A percentile compares a stretch with the other conserved stretches of the same genome.
Evolutionary conservation across 768 basidiomycete species (phyloP).

Genomic region (Auricularia cornea): DNA sequence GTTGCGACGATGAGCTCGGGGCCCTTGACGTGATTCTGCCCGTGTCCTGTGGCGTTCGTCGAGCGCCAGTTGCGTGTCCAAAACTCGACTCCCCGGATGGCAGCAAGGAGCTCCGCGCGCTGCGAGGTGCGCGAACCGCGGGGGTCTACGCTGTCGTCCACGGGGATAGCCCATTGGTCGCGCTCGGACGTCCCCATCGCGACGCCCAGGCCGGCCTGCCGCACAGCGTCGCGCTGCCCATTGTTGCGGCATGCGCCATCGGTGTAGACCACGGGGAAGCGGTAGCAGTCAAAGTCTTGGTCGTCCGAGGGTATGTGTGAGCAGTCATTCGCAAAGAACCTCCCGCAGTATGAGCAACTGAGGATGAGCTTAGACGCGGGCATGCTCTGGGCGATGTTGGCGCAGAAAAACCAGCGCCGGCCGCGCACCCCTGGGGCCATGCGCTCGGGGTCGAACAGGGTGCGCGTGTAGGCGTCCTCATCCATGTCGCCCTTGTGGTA

Average conservation of each 20-base stretch:
- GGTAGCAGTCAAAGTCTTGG: constrained; percentile 13
- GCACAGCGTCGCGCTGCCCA: constrained; percentile 15
- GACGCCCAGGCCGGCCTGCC: constrained; percentile 22
- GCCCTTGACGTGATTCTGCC: neutral
- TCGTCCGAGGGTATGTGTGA: neutral
- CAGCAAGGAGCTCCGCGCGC: neutral
- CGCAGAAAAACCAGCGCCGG: neutral
- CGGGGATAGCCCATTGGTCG: neutral
- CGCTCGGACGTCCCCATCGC: constrained; percentile 4
- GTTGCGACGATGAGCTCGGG: constrained; percentile 16
- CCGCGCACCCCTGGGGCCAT: neutral
- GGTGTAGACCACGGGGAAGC: constrained; percentile 24
- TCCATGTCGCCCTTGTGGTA: too few species aligned
- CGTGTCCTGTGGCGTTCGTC: neutral
- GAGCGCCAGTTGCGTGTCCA: neutral
- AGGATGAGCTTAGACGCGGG: neutral
- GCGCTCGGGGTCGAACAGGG: too few species aligned
- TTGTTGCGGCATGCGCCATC: constrained; percentile 29
- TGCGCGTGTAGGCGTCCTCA: too few species aligned
- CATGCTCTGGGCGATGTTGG: neutral
- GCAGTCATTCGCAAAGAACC: neutral
- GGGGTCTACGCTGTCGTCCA: neutral
- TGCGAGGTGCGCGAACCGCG: neutral
- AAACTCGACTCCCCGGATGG: neutral
- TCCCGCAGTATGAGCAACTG: neutral